Base-by-base conservation (phyloP, 768 basidiomycete genomes). In the Lactarius vividus region DNA sequence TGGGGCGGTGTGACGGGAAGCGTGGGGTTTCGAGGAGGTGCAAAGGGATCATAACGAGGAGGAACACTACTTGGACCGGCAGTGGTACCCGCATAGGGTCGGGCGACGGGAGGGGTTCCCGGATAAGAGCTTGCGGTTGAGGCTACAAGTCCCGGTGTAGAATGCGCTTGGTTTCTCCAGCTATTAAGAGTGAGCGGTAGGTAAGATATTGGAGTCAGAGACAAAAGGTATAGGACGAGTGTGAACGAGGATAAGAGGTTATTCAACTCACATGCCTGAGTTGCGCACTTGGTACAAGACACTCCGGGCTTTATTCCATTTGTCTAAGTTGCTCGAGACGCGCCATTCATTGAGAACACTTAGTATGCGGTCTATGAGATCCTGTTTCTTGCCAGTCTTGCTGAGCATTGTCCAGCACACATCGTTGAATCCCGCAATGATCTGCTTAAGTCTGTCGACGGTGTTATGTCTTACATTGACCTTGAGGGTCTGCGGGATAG, bases 301-400 rank as follows among this genome's bases (percentile, higher is more conserved):
- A 40, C 79, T 79, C 74, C 87, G 88, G 28, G 87, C 91, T 71
- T 83, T 89, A 64, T 78, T 75, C 86, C 88, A 93, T 73, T 83
- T 85, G 70, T 88, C 89, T 57, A 83, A 77, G 63, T 81, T 79
- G 72, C 83, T 84, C 1, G 76, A 74, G 59, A 75, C 74, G 73
- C 83, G 83, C 88, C 89, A 92, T 59, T 72, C 64, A 66, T 89
- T 86, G 71, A 94, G 76, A 67, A 82, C 78, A 9, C 71, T 70
- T 54, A 84, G 76, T 67, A 94, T 88, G 67, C 90, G 83, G 74
- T 92, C 89, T 73, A 93, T 92, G 56, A 94, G 83, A 39, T 94
- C 93, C 71, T 92, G 89, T 74, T 94, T 94, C 79, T 90, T 93
- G 31, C 92, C 92, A 13, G 89, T 82, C 76, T 91, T 92, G 61